These are phyloP conservation scores for Verticillium dahliae DNA, from an alignment of 2,329 filamentous ascomycete species.

Conservation along the genomic window DNA sequence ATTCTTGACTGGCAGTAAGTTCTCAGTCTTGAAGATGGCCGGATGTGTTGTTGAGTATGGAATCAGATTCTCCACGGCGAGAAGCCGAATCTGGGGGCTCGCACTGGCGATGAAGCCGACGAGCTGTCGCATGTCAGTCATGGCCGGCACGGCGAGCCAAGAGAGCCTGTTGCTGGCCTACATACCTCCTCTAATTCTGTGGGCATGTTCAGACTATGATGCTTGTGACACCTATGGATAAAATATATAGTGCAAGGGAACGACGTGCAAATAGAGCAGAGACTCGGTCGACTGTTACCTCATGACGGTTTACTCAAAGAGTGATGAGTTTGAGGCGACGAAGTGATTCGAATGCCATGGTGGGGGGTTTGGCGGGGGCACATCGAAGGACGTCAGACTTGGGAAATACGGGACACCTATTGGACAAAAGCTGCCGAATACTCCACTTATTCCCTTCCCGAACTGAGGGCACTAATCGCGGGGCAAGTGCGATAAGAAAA, in stretches of 20 bases:
- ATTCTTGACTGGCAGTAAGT: constrained; percentile 74
- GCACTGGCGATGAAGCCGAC: constrained; percentile 91
- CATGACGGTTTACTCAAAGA: not conserved
- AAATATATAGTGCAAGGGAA: not conserved
- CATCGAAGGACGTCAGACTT: not conserved
- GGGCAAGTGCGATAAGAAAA: constrained; percentile 26
- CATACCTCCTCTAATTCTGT: constrained; percentile 70
- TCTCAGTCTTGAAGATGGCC: constrained; percentile 74
- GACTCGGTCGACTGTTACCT: not conserved
- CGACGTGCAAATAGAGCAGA: constrained; percentile 6
- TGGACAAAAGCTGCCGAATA: not conserved
- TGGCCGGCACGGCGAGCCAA: constrained; percentile 1
- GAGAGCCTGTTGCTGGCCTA: too few species aligned
- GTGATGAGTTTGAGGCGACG: not conserved
- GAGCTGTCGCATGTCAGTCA: constrained; percentile 46
- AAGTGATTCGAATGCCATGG: not conserved
- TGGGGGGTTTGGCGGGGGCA: constrained; percentile 2
- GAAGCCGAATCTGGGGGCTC: constrained; percentile 81
- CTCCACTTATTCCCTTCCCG: constrained; percentile 4
- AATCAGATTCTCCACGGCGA: constrained; percentile 80
- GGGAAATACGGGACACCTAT: not conserved
- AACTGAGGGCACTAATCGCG: constrained; percentile 12
- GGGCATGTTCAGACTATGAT: constrained; percentile 48
- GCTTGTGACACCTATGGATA: not conserved
- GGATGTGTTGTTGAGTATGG: constrained; percentile 72